Evolutionary conservation across 2,329 filamentous ascomycete species (phyloP).

Genomic region (Trichoderma sp.): DNA sequence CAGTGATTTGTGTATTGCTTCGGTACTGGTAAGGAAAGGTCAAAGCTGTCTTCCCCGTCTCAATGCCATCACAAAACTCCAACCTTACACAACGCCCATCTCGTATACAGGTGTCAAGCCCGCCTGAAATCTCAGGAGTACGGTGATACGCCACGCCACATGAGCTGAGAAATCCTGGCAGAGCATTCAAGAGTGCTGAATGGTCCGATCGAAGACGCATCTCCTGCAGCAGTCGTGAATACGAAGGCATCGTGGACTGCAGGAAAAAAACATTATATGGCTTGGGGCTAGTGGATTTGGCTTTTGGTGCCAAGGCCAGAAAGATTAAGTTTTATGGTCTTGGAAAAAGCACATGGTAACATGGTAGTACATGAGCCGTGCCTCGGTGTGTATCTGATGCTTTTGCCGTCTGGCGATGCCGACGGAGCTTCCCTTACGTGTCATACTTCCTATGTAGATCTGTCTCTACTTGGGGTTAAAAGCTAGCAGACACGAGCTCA

Average conservation of each 20-base stretch:
- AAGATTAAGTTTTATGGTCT: background rate
- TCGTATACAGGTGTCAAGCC: background rate
- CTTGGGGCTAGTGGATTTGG: constrained; percentile 7
- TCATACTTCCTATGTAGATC: background rate
- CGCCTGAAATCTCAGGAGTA: background rate
- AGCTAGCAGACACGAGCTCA: background rate
- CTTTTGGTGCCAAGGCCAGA: background rate
- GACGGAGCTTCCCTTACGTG: background rate
- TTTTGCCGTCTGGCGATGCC: background rate
- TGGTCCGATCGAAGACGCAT: background rate
- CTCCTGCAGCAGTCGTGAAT: constrained; percentile 1
- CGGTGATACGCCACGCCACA: background rate
- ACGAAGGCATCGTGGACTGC: background rate
- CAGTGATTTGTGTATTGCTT: background rate
- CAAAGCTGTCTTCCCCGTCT: background rate
- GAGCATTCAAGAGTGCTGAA: background rate
- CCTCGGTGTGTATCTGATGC: background rate
- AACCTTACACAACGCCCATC: background rate
- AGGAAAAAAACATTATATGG: background rate
- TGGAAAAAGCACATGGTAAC: background rate
- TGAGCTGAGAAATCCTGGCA: background rate
- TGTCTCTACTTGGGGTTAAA: background rate
- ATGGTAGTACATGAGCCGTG: background rate
- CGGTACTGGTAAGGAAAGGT: background rate
- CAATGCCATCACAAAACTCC: background rate